Conservation (phyloP, 2,329 filamentous ascomycete species). For the Cladosporium sp. region DNA sequence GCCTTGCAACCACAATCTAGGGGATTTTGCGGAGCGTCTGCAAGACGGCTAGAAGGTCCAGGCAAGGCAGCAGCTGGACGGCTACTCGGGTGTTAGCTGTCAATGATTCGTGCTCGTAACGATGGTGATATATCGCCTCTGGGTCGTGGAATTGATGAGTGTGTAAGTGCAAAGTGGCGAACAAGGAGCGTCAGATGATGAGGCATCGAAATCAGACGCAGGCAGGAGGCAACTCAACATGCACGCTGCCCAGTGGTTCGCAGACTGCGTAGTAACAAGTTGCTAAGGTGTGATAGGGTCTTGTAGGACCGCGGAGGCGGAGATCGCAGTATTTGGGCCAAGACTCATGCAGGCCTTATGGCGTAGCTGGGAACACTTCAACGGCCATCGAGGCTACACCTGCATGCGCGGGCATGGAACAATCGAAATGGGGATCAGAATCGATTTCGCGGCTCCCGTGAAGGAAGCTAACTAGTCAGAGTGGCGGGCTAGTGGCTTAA, state of each 20-base stretch:
- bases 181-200: not conserved
- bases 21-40: not conserved
- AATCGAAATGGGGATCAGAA: not conserved
- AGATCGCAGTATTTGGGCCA: conserved; percentile 5
- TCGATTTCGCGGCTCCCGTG: not conserved
- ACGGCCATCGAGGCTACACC: not conserved
- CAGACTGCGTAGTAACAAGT: not conserved
- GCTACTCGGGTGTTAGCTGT: not conserved
- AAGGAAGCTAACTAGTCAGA: conserved; percentile 1
- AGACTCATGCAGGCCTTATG: conserved; percentile 5
- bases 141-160: not conserved
- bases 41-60: conserved; percentile 16
- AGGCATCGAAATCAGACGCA: not conserved
- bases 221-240: not conserved
- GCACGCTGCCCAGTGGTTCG: not conserved
- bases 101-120: not conserved
- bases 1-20: not conserved
- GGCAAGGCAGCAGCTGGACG: not conserved
- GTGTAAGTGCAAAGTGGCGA: not conserved
- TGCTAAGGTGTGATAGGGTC: not conserved
- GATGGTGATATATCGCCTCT: not conserved
- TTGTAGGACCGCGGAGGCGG: conserved; percentile 8
- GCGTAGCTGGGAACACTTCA: not conserved
- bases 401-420: not conserved
- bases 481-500: conserved; percentile 1